Conservation (phyloP, 2,329 filamentous ascomycete genomes). For the Talaromyces sp. region DNA sequence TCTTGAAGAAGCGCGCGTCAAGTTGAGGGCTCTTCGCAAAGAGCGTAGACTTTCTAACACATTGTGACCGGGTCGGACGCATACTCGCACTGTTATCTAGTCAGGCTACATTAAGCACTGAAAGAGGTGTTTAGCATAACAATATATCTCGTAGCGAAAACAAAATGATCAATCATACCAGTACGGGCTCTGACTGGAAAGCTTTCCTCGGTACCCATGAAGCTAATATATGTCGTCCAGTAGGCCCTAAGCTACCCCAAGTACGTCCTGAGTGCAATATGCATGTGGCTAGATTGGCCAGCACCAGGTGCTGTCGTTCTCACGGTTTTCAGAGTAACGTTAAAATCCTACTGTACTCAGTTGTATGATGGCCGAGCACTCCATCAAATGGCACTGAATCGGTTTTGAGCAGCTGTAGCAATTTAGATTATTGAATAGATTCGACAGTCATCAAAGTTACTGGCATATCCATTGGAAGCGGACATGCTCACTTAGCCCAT, state of each 20-base stretch:
- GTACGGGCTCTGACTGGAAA: not conserved
- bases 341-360: no score
- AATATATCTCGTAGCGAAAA: not conserved
- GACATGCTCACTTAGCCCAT: no score
- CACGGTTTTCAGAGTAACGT: not conserved
- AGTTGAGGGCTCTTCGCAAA: slow-evolving; percentile 49
- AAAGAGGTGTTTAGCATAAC: not conserved
- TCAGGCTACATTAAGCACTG: not conserved
- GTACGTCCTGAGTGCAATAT: not conserved
- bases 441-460: no score
- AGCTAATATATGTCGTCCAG: not conserved
- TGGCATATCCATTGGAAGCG: no score
- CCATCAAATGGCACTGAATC: no score
- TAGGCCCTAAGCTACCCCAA: not conserved
- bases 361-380: no score
- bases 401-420: no score
- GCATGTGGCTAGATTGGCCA: not conserved
- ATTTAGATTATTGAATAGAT: no score
- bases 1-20: slow-evolving; percentile 56
- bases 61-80: slow-evolving; percentile 25
- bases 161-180: not conserved
- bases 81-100: not conserved
- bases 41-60: slow-evolving; percentile 44
- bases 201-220: not conserved
- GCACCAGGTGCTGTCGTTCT: not conserved